phyloP scores from a whole-genome alignment of 768 basidiomycete species.

The Gyrodon lividus region DNA sequence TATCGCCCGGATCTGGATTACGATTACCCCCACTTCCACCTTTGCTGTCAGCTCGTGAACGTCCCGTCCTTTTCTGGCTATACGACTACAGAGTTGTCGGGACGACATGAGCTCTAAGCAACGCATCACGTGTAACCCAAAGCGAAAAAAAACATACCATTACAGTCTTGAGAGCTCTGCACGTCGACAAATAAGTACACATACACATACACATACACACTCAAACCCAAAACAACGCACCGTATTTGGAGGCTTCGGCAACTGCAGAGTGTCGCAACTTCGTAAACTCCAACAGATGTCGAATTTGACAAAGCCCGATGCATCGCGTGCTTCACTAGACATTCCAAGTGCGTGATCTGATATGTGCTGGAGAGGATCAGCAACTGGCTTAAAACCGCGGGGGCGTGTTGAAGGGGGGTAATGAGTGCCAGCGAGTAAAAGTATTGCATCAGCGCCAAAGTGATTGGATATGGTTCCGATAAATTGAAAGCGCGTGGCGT shows the following conservation, averaged over 20 bases:
- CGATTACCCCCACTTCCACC: slow-evolving; percentile 41
- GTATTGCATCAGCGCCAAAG: slow-evolving; percentile 89
- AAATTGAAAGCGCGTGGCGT: slow-evolving; percentile 77
- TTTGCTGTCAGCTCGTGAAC: slow-evolving; percentile 49
- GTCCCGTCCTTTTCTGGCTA: slow-evolving; percentile 67
- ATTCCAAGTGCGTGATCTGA: slow-evolving; percentile 68
- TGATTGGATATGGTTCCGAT: slow-evolving; percentile 88
- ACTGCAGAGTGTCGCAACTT: slow-evolving; percentile 89
- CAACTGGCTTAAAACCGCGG: slow-evolving; percentile 85
- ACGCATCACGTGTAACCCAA: neutral
- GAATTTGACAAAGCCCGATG: slow-evolving; percentile 82
- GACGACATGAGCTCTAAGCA: slow-evolving; percentile 13
- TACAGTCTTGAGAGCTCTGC: slow-evolving; percentile 75
- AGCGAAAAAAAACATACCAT: slow-evolving; percentile 52
- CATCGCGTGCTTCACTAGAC: slow-evolving; percentile 90
- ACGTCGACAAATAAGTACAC: slow-evolving; percentile 7
- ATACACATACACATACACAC: slow-evolving; percentile 8
- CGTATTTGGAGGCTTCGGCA: slow-evolving; percentile 88
- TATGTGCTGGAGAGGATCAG: slow-evolving; percentile 85
- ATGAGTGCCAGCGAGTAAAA: slow-evolving; percentile 85
- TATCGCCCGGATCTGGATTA: slow-evolving; percentile 35
- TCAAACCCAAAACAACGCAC: slow-evolving; percentile 42
- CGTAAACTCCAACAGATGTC: slow-evolving; percentile 89
- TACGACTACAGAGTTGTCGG: slow-evolving; percentile 53
- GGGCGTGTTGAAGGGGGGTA: slow-evolving; percentile 89